Base-by-base conservation (phyloP, 1,284 basidiomycete genomes). In the Austroboletus rostrupii region DNA sequence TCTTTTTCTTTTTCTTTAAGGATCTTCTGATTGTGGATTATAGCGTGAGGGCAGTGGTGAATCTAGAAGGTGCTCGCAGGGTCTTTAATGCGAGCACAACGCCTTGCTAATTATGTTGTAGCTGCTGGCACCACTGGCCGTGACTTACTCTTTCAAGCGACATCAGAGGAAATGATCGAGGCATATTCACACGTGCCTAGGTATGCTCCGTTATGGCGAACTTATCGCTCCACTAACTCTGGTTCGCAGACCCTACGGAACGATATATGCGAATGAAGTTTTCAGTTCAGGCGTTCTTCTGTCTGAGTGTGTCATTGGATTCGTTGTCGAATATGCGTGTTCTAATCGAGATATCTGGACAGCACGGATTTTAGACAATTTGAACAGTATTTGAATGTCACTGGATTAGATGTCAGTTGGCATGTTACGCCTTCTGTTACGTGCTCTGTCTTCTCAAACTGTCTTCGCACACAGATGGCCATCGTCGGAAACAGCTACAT, bases 361-460 rank as follows among this genome's bases (percentile, higher is more conserved):
- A 92, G 90, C 61, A 97, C 92, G 39, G 92, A 96, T 66, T 96
- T 95, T 61, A 82, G 92, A 31, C 95, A 98, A 62, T 99, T 98
- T 57, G 90, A 94, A 61, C 74, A 90, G 55, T 99, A 99, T 66
- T 76, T 97, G 32, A 87, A 88, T 58, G 82, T 93, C 16, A 87
- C 90, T 0, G 92, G 92, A 19, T 70, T 94, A 28, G 92, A 94
- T 66, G 88, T 89, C 60, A 63, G 83, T 49, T n/a, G 23, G 2
- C 9, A 19, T 36, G 19, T 19, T 17, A 17, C 31, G 7, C 20
- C 9, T 7, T 14, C 16, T 6, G 10, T 10, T 20, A 8, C 23
- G 8, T 23, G 7, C 20, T 21, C 21, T 2, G 16, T 7, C 6
- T 43, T 39, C 13, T 31, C 20, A 19, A 29, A 36, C 57, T 23